phyloP scores from a whole-genome alignment of 495 filamentous ascomycete species.

The Tricharina praecox region DNA sequence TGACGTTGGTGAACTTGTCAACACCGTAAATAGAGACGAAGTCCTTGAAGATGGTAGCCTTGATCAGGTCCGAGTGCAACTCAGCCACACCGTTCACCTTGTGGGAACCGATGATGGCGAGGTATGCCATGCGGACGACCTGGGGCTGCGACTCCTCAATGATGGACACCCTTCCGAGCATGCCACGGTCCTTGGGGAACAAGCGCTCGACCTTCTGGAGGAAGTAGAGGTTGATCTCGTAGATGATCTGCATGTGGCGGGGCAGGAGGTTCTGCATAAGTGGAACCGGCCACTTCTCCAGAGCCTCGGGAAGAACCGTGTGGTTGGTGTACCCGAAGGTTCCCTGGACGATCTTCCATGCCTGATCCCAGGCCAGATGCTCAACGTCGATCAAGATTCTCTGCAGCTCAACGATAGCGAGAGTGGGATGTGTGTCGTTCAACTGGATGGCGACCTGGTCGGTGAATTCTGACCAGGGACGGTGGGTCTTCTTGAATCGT shows the following conservation, averaged over 20 bases:
- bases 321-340: conserved; percentile 97
- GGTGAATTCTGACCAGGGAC: conserved; percentile 79
- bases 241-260: conserved; percentile 92
- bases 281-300: conserved; percentile 97
- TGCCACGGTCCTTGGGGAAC: conserved; percentile 77
- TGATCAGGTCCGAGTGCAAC: conserved; percentile 89
- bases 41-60: conserved; percentile 98
- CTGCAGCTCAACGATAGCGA: conserved; percentile 89
- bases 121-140: conserved; percentile 91
- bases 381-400: conserved; percentile 81
- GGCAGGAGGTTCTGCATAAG: conserved; percentile 83
- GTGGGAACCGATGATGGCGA: conserved; percentile 93
- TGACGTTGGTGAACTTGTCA: conserved; percentile 97
- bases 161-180: conserved; percentile 74
- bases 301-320: conserved; percentile 86
- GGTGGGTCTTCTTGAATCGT: conserved; percentile 90
- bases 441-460: conserved; percentile 94
- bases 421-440: conserved; percentile 92
- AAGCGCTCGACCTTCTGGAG: conserved; percentile 71
- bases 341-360: conserved; percentile 51
- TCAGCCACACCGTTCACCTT: conserved; percentile 98
- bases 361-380: conserved; percentile 82
- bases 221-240: conserved; percentile 93
- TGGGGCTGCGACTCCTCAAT: conserved; percentile 96
- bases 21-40: conserved; percentile 86